phyloP scores from a whole-genome alignment of 495 filamentous ascomycete species.

The Trichodelitschia bisporula region DNA sequence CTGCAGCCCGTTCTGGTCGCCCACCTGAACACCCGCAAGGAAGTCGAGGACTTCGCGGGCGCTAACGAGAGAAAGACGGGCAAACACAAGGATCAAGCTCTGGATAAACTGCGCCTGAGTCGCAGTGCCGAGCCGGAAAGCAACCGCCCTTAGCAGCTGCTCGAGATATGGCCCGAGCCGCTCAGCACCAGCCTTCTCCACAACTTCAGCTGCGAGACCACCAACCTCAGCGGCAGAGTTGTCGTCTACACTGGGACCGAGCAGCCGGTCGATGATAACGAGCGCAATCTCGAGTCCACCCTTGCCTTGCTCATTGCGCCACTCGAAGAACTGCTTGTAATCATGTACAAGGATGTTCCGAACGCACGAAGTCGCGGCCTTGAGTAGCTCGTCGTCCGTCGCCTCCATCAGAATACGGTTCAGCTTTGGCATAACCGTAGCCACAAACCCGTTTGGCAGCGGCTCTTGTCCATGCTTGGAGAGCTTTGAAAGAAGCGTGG shows the following conservation, averaged over 20 bases:
- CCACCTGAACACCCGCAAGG: conserved; percentile 57
- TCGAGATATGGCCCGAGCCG: conserved; percentile 70
- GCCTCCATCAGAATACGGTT: conserved; percentile 56
- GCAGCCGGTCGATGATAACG: conserved; percentile 77
- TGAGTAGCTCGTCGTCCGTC: conserved; percentile 61
- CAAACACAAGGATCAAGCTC: conserved; percentile 85
- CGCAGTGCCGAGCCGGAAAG: conserved; percentile 58
- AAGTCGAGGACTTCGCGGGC: conserved; percentile 83
- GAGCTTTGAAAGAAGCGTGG: conserved; percentile 59
- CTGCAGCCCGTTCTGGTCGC: conserved; percentile 48
- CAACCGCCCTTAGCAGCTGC: conserved; percentile 77
- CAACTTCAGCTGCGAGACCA: conserved; percentile 76
- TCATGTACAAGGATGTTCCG: conserved; percentile 76
- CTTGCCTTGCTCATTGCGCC: conserved; percentile 49
- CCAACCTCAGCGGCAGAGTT: conserved; percentile 89
- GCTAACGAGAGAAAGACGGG: conserved; percentile 58
- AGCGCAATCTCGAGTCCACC: conserved; percentile 73
- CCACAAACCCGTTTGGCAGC: conserved; percentile 66
- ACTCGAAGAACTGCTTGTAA: conserved; percentile 61
- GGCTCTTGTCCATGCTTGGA: conserved; percentile 60
- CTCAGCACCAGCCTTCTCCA: conserved; percentile 79
- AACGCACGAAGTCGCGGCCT: conserved; percentile 63
- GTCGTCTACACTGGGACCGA: conserved; percentile 61
- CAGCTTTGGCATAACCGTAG: conserved; percentile 64
- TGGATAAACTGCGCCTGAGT: conserved; percentile 67